Evolutionary conservation across 202 grass and related monocot species (phyloP).

Genomic region (Zoysia matrella): DNA sequence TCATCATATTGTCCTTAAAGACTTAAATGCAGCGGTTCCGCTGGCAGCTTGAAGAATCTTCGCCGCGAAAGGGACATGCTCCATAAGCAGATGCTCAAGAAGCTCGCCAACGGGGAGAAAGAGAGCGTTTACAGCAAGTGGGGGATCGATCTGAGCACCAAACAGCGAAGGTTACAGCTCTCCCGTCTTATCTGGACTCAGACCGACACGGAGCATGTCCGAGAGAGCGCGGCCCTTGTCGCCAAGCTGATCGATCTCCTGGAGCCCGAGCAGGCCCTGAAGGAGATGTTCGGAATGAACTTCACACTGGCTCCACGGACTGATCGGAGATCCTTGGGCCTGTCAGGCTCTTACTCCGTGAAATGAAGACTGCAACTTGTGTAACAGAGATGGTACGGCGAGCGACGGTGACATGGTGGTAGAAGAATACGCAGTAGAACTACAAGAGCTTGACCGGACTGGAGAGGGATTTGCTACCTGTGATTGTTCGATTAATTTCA

Average conservation of each 20-base stretch:
- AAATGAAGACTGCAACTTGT: background rate
- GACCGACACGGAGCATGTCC: slow-evolving; percentile 68
- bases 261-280: slow-evolving; percentile 70
- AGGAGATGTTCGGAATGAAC: slow-evolving; percentile 94
- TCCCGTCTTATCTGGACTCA: slow-evolving; percentile 66
- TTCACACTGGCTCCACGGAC: slow-evolving; percentile 58
- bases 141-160: slow-evolving; percentile 75
- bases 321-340: slow-evolving; percentile 60
- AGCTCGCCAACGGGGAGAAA: slow-evolving; percentile 62
- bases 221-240: slow-evolving; percentile 74
- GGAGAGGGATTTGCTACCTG: slow-evolving; percentile 38
- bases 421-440: slow-evolving; percentile 15
- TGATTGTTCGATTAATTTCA: slow-evolving; percentile 35
- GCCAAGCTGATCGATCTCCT: slow-evolving; percentile 68
- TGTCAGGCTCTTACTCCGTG: slow-evolving; percentile 43
- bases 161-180: slow-evolving; percentile 75
- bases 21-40: background rate
- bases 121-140: slow-evolving; percentile 69
- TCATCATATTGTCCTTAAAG: slow-evolving; percentile 3
- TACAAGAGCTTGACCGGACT: slow-evolving; percentile 48
- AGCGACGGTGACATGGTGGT: background rate
- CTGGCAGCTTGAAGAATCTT: slow-evolving; percentile 68
- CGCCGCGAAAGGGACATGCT: slow-evolving; percentile 86
- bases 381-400: slow-evolving; percentile 2
- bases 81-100: slow-evolving; percentile 84